These are phyloP conservation scores for Trametes villosa DNA, from an alignment of 768 basidiomycete genomes.

Conservation along the genomic window DNA sequence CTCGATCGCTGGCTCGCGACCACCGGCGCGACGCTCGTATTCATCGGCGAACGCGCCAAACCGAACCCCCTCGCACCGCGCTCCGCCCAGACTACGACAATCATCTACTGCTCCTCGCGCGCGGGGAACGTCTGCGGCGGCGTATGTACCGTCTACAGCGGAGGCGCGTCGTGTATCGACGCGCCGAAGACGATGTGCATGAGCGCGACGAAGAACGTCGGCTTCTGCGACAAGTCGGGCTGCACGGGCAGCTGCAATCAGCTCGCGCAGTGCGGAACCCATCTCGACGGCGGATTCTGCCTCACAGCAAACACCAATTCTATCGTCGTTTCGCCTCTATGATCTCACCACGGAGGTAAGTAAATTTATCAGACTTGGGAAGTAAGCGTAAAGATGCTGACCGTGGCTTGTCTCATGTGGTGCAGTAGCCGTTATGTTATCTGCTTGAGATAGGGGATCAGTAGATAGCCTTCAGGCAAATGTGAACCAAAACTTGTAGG, in stretches of 20 bases:
- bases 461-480: too few relatives aligned
- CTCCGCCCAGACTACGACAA: conserved; percentile 24
- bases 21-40: conserved; percentile 25
- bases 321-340: conserved; percentile 19
- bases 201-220: conserved; percentile 33
- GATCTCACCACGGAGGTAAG: background rate
- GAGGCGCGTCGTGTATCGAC: conserved; percentile 29
- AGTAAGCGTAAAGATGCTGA: too few relatives aligned
- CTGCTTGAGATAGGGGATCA: too few relatives aligned
- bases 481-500: too few relatives aligned
- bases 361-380: too few relatives aligned
- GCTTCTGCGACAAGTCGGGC: conserved; percentile 31
- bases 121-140: conserved; percentile 34
- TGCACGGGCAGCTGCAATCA: conserved; percentile 35
- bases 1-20: conserved; percentile 22
- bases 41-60: conserved; percentile 24
- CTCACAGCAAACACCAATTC: conserved; percentile 35
- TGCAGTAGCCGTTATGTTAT: too few relatives aligned
- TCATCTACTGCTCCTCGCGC: conserved; percentile 34
- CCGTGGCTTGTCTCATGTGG: too few relatives aligned
- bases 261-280: conserved; percentile 31
- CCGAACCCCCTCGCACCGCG: conserved; percentile 11
- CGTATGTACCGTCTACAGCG: conserved; percentile 37
- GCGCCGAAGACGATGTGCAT: conserved; percentile 36
- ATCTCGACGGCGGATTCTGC: conserved; percentile 33